Percentiles rank a stretch among this genome's conserved stretches.
These are phyloP conservation scores for Rhizopogon vinicolor DNA, from an alignment of 768 basidiomycete species.

Conservation along the genomic window DNA sequence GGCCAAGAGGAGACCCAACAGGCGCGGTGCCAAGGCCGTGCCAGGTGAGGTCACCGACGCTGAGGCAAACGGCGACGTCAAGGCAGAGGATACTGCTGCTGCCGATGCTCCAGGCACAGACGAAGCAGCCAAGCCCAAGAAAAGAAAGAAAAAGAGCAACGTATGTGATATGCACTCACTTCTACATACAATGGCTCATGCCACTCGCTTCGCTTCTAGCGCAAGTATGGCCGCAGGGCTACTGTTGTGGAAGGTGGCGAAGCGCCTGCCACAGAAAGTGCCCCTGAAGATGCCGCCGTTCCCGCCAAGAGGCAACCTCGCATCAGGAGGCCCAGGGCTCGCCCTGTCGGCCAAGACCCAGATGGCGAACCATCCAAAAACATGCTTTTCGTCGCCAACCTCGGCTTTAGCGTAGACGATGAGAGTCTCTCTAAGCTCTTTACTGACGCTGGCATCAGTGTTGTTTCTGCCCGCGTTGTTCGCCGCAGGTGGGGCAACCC, in stretches of 20 bases:
- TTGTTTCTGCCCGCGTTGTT: conserved; percentile 87
- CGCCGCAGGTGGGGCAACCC: conserved; percentile 79
- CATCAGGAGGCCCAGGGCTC: conserved; percentile 54
- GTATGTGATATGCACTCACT: conserved; percentile 31
- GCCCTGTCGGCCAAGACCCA: conserved; percentile 79
- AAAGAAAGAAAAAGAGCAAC: conserved; percentile 71
- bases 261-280: conserved; percentile 32
- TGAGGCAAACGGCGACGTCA: conserved; percentile 76
- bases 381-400: conserved; percentile 95
- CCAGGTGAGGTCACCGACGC: conserved; percentile 89
- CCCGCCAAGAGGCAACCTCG: conserved; percentile 44
- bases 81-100: conserved; percentile 49
- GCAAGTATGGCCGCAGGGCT: conserved; percentile 46
- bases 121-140: conserved; percentile 65
- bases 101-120: conserved; percentile 43
- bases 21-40: conserved; percentile 82
- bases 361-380: conserved; percentile 84
- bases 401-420: conserved; percentile 92
- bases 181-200: conserved; percentile 2
- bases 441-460: conserved; percentile 78
- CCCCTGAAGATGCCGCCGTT: conserved; percentile 31
- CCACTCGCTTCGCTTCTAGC: conserved; percentile 33
- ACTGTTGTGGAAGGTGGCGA: conserved; percentile 29
- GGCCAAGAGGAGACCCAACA: conserved; percentile 76
- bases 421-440: conserved; percentile 76